Percentiles rank a stretch among this genome's conserved stretches.
These are phyloP conservation scores for Dactylellina haptotyla DNA, from an alignment of 2,329 filamentous ascomycete species.

Conservation along the genomic window DNA sequence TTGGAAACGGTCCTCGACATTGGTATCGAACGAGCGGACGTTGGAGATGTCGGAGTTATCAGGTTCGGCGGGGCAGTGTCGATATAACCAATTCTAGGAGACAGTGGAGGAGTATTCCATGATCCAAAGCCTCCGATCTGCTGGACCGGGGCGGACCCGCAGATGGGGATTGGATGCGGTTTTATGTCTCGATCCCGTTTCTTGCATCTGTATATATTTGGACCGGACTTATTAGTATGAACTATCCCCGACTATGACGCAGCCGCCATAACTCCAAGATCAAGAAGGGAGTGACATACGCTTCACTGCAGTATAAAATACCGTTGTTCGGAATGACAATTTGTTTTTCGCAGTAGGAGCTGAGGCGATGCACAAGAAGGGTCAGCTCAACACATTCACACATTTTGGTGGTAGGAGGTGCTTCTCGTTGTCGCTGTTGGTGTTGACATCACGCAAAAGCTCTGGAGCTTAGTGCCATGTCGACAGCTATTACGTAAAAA, in stretches of 20 bases:
- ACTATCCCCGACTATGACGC: background rate
- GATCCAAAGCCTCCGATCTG: slow-evolving; percentile 40
- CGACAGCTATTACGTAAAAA: slow-evolving; percentile 43
- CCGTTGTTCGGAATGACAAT: slow-evolving; percentile 58
- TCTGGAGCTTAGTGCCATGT: background rate
- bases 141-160: slow-evolving; percentile 43
- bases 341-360: slow-evolving; percentile 58
- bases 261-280: background rate
- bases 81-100: slow-evolving; percentile 40
- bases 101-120: slow-evolving; percentile 51
- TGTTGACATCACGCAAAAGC: background rate
- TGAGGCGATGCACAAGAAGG: slow-evolving; percentile 24
- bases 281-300: slow-evolving; percentile 21
- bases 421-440: too few species aligned
- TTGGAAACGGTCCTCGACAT: slow-evolving; percentile 41
- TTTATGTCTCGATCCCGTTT: slow-evolving; percentile 47
- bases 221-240: slow-evolving; percentile 8
- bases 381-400: slow-evolving; percentile 45
- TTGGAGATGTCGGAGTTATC: slow-evolving; percentile 50
- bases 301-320: slow-evolving; percentile 57
- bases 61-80: slow-evolving; percentile 49
- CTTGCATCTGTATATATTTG: slow-evolving; percentile 37
- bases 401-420: background rate
- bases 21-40: slow-evolving; percentile 42
- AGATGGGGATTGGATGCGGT: slow-evolving; percentile 37